Base-by-base conservation (phyloP, 2,329 filamentous ascomycete genomes). In the Colletotrichum sojae region DNA sequence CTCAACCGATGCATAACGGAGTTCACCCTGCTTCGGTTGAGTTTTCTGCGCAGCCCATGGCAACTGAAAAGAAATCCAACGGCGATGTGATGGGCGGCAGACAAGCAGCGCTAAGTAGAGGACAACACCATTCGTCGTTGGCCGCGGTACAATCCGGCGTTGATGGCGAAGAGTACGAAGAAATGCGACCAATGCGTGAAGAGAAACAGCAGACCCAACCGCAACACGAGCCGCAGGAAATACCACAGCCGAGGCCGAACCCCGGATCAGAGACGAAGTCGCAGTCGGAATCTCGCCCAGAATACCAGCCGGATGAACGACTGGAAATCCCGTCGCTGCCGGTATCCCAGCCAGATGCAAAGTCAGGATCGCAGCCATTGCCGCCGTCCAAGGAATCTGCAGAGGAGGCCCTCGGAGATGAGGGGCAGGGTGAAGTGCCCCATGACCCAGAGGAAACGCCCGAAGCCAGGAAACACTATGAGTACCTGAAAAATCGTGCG, bases 401-500 rank as follows among this genome's bases (percentile, higher is more conserved):
- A 36, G 39, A 20, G 15, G 43, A 39, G 25, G 8, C 25, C 8
- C 5, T 45, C n/a, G 36, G 46, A 22, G 5, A 22, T 36, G 13
- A 18, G 6, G 20, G 31, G 25, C 53, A 52, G 18, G 36, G 36
- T 25, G 31, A 22, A 18, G 10, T 18, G n/a, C 18, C 1, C 10
- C 18, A 46, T 12, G 36, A 45, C 6, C 16, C 18, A 10, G 45
- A 51, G 39, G 55, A 27, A 56, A 43, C 52, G 6, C 15, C 39
- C 15, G 61, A 36, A n/a, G 39, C 18, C 12, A 55, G 66, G 18
- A 49, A 62, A 15, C 55, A 45, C 27, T 69, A 66, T 40, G 43
- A 43, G 8, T 40, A 52, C 20, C 22, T 71, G 15, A 40, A 49
- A 43, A 40, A 54, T 25, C 61, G 58, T n/a, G 51, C 69, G 8